Evolutionary conservation across 2,329 filamentous ascomycete species (phyloP).

Genomic region (Epichloe amarillans): DNA sequence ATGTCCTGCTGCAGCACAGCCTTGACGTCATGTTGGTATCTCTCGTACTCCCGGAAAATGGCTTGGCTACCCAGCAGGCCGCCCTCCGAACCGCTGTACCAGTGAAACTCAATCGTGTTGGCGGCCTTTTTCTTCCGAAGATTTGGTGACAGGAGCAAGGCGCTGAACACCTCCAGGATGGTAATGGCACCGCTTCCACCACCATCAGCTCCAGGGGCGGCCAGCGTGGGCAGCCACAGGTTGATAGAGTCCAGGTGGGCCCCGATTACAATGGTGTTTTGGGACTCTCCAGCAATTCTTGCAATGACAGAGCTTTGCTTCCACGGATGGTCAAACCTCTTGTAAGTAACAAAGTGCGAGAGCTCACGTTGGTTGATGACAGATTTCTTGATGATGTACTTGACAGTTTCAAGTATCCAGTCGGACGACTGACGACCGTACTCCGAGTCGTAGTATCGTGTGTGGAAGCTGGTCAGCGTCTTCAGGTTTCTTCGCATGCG

Average conservation of each 20-base stretch:
- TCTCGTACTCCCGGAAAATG: slow-evolving; percentile 73
- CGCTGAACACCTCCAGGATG: slow-evolving; percentile 80
- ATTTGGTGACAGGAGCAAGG: slow-evolving; percentile 59
- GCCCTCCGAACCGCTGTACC: slow-evolving; percentile 86
- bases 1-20: slow-evolving; percentile 99
- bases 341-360: slow-evolving; percentile 55
- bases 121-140: slow-evolving; percentile 56
- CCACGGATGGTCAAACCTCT: slow-evolving; percentile 73
- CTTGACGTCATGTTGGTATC: slow-evolving; percentile 61
- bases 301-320: slow-evolving; percentile 85
- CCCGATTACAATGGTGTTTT: slow-evolving; percentile 78
- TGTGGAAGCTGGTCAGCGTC: slow-evolving; percentile 66
- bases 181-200: slow-evolving; percentile 89
- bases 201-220: slow-evolving; percentile 88
- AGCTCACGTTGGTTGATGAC: slow-evolving; percentile 15
- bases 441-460: slow-evolving; percentile 67
- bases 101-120: slow-evolving; percentile 94
- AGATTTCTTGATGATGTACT: slow-evolving; percentile 54
- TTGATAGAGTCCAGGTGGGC: slow-evolving; percentile 96
- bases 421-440: slow-evolving; percentile 73
- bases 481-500: slow-evolving; percentile 70
- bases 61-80: slow-evolving; percentile 80
- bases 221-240: slow-evolving; percentile 70
- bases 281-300: slow-evolving; percentile 72
- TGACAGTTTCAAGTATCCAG: slow-evolving; percentile 71